phyloP scores from a whole-genome alignment of 1,284 basidiomycete genomes.

The Neonothopanus nambi region DNA sequence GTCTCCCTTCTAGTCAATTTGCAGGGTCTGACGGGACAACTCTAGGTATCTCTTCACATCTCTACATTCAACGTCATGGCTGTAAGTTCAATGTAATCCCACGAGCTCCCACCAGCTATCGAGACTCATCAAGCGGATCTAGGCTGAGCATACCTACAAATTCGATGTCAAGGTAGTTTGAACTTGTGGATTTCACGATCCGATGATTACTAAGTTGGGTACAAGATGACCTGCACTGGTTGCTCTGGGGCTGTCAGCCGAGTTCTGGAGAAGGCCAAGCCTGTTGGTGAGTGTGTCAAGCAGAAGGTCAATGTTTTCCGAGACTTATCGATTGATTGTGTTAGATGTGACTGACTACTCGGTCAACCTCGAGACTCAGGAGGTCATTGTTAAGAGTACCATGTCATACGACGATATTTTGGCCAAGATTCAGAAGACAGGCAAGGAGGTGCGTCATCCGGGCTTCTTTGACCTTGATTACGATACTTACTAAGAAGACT shows the following conservation, averaged over 20 bases:
- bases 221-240: conserved; percentile 79
- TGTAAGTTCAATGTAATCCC: too few relatives aligned
- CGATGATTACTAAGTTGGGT: neutral
- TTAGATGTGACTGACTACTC: conserved; percentile 57
- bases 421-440: conserved; percentile 84
- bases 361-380: conserved; percentile 69
- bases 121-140: neutral
- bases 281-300: conserved; percentile 47
- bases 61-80: too few relatives aligned
- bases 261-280: conserved; percentile 70
- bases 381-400: conserved; percentile 67
- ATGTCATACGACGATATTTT: conserved; percentile 67
- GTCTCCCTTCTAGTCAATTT: too few relatives aligned
- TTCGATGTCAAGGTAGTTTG: conserved; percentile 57
- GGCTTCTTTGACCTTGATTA: neutral
- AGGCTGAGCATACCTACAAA: conserved; percentile 50
- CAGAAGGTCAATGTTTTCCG: neutral
- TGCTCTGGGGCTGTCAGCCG: conserved; percentile 80
- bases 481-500: neutral
- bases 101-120: too few relatives aligned
- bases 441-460: conserved; percentile 61
- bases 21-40: too few relatives aligned
- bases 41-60: too few relatives aligned
- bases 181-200: neutral
- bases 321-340: neutral